Percentiles rank a stretch among this genome's conserved stretches.
These are phyloP conservation scores for Talaromyces funiculosus DNA, from an alignment of 2,329 filamentous ascomycete species.

Conservation along the genomic window DNA sequence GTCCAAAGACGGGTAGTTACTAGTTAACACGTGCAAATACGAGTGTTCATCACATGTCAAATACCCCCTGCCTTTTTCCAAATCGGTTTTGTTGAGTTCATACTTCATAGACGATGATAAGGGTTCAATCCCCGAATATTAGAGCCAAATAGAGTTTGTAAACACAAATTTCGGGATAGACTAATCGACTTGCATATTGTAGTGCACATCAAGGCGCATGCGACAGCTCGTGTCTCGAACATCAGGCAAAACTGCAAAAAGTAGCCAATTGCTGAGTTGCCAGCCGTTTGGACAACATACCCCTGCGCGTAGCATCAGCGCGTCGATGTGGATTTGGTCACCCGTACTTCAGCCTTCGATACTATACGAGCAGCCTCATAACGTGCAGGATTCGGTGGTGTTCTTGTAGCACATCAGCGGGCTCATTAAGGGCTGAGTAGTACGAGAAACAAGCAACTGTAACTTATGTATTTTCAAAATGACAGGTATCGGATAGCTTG, in stretches of 20 bases:
- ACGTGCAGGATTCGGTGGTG: neutral
- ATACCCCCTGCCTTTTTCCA: neutral
- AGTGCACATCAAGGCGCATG: constrained; percentile 2
- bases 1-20: neutral
- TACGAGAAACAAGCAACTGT: neutral
- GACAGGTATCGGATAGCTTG: neutral
- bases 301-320: neutral
- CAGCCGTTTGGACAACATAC: neutral
- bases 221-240: constrained; percentile 1
- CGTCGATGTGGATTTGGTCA: neutral
- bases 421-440: neutral
- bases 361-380: neutral
- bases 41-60: neutral
- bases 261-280: neutral
- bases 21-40: neutral
- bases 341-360: neutral
- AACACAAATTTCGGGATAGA: neutral
- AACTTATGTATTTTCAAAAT: neutral
- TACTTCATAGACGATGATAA: neutral
- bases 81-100: neutral
- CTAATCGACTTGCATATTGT: neutral
- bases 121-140: neutral
- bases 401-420: neutral
- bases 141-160: neutral
- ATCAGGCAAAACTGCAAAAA: neutral